Conservation (phyloP, 106 monocot genomes). For the Posidonia australis region DNA sequence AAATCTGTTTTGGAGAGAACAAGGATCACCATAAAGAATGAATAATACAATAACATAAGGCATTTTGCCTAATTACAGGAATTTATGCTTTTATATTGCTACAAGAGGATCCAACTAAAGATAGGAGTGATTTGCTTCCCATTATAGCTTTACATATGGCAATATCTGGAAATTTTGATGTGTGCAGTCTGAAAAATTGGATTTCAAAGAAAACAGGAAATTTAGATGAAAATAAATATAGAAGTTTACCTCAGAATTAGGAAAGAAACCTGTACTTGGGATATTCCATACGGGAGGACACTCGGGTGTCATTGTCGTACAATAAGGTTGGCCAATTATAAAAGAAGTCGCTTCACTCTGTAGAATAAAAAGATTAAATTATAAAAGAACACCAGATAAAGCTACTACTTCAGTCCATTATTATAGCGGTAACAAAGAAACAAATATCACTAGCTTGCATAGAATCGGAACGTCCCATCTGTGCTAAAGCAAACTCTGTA, state of each 20-base stretch:
- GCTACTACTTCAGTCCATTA: background rate
- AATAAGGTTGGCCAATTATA: constrained; percentile 2
- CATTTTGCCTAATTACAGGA: no score
- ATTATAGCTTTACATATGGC: background rate
- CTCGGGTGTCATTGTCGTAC: constrained; percentile 8
- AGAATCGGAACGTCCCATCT: no score
- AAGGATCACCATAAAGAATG: no score
- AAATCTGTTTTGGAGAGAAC: no score
- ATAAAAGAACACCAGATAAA: background rate
- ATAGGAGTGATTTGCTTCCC: no score
- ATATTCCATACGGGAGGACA: constrained; percentile 15
- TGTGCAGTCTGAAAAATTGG: background rate
- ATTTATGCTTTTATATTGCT: no score
- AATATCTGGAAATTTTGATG: background rate
- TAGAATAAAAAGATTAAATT: background rate
- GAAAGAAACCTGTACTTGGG: constrained; percentile 23
- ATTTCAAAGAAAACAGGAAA: background rate
- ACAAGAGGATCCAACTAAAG: no score
- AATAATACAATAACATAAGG: no score
- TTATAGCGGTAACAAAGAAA: background rate
- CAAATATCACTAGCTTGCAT: no score
- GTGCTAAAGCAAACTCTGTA: no score
- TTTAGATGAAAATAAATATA: background rate
- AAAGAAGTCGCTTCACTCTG: background rate
- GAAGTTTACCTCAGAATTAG: constrained; percentile 22